Evolutionary conservation across 331 rosid genomes (phyloP).

Genomic region (Prunus yedoensis): DNA sequence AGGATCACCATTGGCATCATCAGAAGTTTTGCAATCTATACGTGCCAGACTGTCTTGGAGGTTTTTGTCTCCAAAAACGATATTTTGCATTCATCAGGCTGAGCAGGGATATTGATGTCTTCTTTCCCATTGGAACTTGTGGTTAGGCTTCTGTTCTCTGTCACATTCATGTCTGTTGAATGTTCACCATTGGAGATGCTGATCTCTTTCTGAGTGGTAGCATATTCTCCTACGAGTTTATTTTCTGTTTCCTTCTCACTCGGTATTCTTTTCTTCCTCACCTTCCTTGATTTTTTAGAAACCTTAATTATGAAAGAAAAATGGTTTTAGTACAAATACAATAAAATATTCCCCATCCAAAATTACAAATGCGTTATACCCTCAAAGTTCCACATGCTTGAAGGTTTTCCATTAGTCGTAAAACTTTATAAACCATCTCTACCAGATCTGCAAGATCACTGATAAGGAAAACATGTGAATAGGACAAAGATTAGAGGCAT

Average conservation of each 20-base stretch:
- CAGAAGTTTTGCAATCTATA: conserved; percentile 32
- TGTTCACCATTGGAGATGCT: conserved; percentile 39
- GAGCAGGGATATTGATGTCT: conserved; percentile 18
- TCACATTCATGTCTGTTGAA: conserved; percentile 33
- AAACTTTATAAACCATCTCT: conserved; percentile 71
- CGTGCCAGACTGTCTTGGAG: conserved; percentile 27
- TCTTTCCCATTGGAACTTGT: conserved; percentile 40
- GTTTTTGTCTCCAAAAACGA: conserved; percentile 29
- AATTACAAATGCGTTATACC: conserved; percentile 42
- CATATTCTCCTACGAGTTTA: conserved; percentile 41
- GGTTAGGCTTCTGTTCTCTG: conserved; percentile 32
- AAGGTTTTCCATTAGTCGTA: conserved; percentile 73
- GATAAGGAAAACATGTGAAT: conserved; percentile 33
- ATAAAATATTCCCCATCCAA: not conserved
- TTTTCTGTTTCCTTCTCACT: conserved; percentile 41
- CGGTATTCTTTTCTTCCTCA: conserved; percentile 43
- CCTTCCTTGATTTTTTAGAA: conserved; percentile 68
- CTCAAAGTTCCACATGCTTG: conserved; percentile 86
- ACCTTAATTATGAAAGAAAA: conserved; percentile 52
- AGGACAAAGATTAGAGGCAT: not conserved
- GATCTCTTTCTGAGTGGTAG: conserved; percentile 39
- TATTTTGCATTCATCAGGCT: conserved; percentile 32
- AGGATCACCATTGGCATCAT: conserved; percentile 42
- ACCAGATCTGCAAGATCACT: conserved; percentile 88
- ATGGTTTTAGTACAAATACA: conserved; percentile 2